These are phyloP conservation scores for Adansonia gregorii DNA, from an alignment of 441 rosid genomes.

Conservation along the genomic window DNA sequence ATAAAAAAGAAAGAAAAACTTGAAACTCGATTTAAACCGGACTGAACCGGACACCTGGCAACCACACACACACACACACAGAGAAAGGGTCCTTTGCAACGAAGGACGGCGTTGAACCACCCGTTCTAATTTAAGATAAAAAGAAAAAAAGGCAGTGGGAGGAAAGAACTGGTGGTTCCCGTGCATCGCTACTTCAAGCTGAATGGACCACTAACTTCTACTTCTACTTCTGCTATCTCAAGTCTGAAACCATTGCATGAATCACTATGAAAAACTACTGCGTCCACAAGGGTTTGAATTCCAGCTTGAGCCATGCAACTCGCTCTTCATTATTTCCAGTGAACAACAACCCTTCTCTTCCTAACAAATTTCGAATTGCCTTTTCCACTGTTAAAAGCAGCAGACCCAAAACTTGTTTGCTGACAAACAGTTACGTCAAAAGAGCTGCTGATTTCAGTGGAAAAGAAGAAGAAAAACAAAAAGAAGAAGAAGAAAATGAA, in stretches of 20 bases:
- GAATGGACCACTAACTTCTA: not conserved
- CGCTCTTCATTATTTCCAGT: not conserved
- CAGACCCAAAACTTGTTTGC: not conserved
- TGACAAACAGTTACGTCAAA: constrained; percentile 1
- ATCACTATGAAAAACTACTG: constrained; percentile 35
- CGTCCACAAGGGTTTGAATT: constrained; percentile 35
- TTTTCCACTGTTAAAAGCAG: not conserved
- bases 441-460: constrained; percentile 22
- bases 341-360: not conserved
- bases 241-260: not conserved
- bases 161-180: no score
- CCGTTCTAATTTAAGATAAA: no score
- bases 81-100: no score
- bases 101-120: no score
- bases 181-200: no score
- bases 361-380: constrained; percentile 12
- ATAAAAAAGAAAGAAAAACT: no score
- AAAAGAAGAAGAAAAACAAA: constrained; percentile 39
- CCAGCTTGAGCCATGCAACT: constrained; percentile 31
- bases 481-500: not conserved
- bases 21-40: no score
- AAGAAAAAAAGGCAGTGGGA: no score
- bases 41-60: no score
- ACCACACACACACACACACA: no score
- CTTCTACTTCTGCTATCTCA: not conserved